phyloP scores from a whole-genome alignment of 257 asterid species.

The Scutellaria minor region DNA sequence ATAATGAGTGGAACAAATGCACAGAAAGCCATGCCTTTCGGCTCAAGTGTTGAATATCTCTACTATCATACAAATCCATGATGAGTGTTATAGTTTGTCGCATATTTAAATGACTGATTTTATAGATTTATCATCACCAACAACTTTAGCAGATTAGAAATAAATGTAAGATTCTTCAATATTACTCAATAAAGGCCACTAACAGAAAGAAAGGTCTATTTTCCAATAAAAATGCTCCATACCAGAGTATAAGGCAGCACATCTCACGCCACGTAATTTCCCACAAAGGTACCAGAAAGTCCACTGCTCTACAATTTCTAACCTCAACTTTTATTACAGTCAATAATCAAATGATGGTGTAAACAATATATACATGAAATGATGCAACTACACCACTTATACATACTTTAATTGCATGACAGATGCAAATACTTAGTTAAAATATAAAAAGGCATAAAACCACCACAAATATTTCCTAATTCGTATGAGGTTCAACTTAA shows the following conservation, averaged over 20 bases:
- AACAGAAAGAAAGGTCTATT: slow-evolving; percentile 45
- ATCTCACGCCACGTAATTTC: slow-evolving; percentile 45
- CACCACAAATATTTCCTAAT: slow-evolving; percentile 24
- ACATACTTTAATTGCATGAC: slow-evolving; percentile 30
- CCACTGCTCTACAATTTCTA: slow-evolving; percentile 34
- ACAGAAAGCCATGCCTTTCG: slow-evolving; percentile 55
- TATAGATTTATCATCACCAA: slow-evolving; percentile 37
- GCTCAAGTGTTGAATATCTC: slow-evolving; percentile 58
- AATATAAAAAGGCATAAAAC: slow-evolving; percentile 27
- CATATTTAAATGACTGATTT: slow-evolving; percentile 38
- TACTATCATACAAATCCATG: slow-evolving; percentile 44
- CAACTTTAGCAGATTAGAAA: slow-evolving; percentile 39
- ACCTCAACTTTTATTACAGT: slow-evolving; percentile 38
- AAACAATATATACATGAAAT: slow-evolving; percentile 36
- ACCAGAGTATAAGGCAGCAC: slow-evolving; percentile 36
- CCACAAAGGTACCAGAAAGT: slow-evolving; percentile 49
- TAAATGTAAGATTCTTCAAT: slow-evolving; percentile 40
- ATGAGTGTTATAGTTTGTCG: slow-evolving; percentile 48
- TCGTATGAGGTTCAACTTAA: slow-evolving; percentile 17
- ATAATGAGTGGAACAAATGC: slow-evolving; percentile 44
- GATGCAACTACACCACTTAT: slow-evolving; percentile 39
- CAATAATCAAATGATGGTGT: slow-evolving; percentile 45
- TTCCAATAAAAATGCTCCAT: slow-evolving; percentile 43
- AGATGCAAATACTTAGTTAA: slow-evolving; percentile 30
- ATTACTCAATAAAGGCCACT: slow-evolving; percentile 57